Base-by-base conservation (phyloP, 2,329 filamentous ascomycete genomes). In the Aspergillus candidus region DNA sequence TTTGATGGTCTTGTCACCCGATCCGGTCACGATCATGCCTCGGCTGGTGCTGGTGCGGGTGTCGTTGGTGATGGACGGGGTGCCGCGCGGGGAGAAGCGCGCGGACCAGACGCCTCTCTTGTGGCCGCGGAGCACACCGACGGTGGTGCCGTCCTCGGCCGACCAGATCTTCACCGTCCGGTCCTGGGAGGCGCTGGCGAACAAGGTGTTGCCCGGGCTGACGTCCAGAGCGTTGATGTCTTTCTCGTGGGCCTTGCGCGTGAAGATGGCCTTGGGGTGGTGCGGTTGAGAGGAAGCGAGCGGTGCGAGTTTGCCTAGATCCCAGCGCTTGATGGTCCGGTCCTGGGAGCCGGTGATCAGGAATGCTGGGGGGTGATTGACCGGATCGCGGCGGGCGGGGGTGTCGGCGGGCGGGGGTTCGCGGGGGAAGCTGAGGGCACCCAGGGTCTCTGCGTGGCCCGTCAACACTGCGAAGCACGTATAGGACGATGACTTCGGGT, bases 141-240 rank as follows among this genome's bases (percentile, higher is more conserved):
- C 81, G 0, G 90, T 86, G 57, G 96, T 89, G 14, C 94, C 90
- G 62, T 93, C 87, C 53, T 90, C 84, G 6, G 84, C 77, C 6
- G 90, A 93, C 86, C 91, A 98, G 47, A 98, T 93, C 71, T 97
- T 98, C 54, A 97, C 89, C 0, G 88, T 94, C 54, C 89, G 87
- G 65, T 98, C 93, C 68, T 98, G 93, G 4, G 91, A 97, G 27
- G 93, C 91, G 1, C 93, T 96, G 3, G 91, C 94, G 60, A 98
- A 97, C 1, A 96, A 70, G n/a, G 82, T 79, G 4, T 80, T 80
- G 1, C 78, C 75, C 15, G 82, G 77, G 51, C 89, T 87, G 10
- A 93, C 76, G 52, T 94, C 88, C 40, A 98, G 79, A 2, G 93
- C 89, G 58, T 98, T 98, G 68, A 98, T 98, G 55, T 98, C 93